Evolutionary conservation across 116 monocot genomes (phyloP), one percentile per base, ranked within the genome.

Genomic region (Phalaenopsis hybrid): DNA sequence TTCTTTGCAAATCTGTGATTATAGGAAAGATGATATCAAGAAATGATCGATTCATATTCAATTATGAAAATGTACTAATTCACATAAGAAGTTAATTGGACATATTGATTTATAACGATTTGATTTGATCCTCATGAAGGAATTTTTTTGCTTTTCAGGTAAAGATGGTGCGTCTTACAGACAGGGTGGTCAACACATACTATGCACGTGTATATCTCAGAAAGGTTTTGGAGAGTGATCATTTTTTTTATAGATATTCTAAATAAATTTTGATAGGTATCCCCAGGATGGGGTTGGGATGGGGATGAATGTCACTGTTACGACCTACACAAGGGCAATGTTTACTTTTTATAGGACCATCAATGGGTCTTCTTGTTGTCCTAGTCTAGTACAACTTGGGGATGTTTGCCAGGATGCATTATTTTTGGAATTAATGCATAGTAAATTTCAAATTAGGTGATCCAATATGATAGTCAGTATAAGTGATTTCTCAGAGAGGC

Each of bases 111-210:
- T 23, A 37, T 23, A 72, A 72, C 4, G n/a, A 63, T n/a, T 72
- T 28, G 3, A 48, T 37, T 70, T 75, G 11, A 48, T 57, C 58
- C 81, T 57, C 41, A 81, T 81, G 57, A 78, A 33, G 34, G 37
- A 50, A 31, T 11, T 6, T 44, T 50, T 83, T 61, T 67, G 15
- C 7, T 85, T 86, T 87, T 82, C 89, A 93, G 93, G 87, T 93
- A 77, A 87, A 86, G 76, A 89, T 90, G 89, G 90, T 89, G 81
- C 83, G 84, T 34, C 90, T 93, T 74, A 88, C 87, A 79, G 81
- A 89, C 45, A 84, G 88, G 87, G 90, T 90, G n/a, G 77, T 89
- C 59, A 90, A 88, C 74, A 89, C 87, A 75, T 93, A 93, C 65
- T 85, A 84, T 86, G 90, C 90, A 34, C 74, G 75, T 18, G 89